Evolutionary conservation across 2,329 filamentous ascomycete species (phyloP).

Genomic region (Arthrinium puccinioides): DNA sequence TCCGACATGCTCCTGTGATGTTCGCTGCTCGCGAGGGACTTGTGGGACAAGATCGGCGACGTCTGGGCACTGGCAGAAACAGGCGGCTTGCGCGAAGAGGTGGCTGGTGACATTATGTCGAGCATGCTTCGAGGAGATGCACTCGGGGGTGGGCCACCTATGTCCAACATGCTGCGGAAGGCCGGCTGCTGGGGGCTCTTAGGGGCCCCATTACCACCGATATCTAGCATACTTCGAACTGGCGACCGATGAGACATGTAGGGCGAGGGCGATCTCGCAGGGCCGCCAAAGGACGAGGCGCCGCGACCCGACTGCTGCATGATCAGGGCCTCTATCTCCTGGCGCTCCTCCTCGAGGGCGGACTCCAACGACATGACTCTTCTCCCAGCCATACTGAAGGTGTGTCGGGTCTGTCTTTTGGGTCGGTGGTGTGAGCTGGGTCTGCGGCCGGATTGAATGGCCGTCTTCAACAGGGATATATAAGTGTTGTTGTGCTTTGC

Average conservation of each 20-base stretch:
- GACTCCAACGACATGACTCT: conserved; percentile 24
- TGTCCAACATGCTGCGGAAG: conserved; percentile 60
- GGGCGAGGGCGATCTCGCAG: conserved; percentile 44
- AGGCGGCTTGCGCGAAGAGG: conserved; percentile 8
- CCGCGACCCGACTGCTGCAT: conserved; percentile 15
- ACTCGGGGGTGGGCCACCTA: conserved; percentile 36
- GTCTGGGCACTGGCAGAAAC: conserved; percentile 35
- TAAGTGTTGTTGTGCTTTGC: not conserved
- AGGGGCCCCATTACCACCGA: conserved; percentile 22
- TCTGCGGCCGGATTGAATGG: not conserved
- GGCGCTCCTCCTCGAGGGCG: conserved; percentile 25
- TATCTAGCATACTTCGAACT: conserved; percentile 61
- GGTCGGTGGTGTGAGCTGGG: not conserved
- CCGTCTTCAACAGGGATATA: not conserved
- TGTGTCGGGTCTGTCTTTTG: not conserved
- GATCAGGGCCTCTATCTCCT: conserved; percentile 24
- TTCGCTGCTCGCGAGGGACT: conserved; percentile 19
- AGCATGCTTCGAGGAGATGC: conserved; percentile 45
- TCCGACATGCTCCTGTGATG: conserved; percentile 51
- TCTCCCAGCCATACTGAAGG: conserved; percentile 19
- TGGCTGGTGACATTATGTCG: conserved; percentile 33
- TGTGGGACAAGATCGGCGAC: conserved; percentile 35
- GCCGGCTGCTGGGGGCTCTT: conserved; percentile 40
- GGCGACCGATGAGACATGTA: conserved; percentile 55
- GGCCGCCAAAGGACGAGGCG: conserved; percentile 12